Evolutionary conservation across 2,329 filamentous ascomycete species (phyloP).

Genomic region (Teratosphaeriaceae sp.): DNA sequence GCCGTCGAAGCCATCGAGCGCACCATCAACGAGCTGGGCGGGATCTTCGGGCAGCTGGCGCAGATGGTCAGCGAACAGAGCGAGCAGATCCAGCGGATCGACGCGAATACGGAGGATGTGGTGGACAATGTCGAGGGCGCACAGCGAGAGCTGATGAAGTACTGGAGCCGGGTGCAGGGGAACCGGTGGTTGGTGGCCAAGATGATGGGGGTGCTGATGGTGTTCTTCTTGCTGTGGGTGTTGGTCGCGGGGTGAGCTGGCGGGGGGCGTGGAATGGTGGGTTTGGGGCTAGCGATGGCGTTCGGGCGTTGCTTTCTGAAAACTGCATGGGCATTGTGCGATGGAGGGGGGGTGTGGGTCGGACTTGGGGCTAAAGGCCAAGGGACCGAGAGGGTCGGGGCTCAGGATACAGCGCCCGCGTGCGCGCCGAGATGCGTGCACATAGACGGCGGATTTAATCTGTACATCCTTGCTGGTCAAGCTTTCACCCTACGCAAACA

Average conservation of each 20-base stretch:
- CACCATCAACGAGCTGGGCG: slow-evolving; percentile 85
- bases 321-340: too few relatives aligned
- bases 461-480: too few relatives aligned
- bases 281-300: background rate
- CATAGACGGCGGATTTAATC: too few relatives aligned
- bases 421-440: too few relatives aligned
- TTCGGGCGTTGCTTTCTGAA: background rate
- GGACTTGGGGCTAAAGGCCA: too few relatives aligned
- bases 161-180: slow-evolving; percentile 88
- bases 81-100: slow-evolving; percentile 95
- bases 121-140: slow-evolving; percentile 98
- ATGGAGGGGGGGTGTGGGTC: too few relatives aligned
- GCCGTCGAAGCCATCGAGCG: slow-evolving; percentile 96
- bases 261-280: background rate
- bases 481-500: too few relatives aligned
- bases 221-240: slow-evolving; percentile 47
- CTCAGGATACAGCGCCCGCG: too few relatives aligned
- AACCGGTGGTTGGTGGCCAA: slow-evolving; percentile 89
- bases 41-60: slow-evolving; percentile 89
- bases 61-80: slow-evolving; percentile 97
- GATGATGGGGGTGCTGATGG: slow-evolving; percentile 88
- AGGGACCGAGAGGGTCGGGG: too few relatives aligned
- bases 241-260: slow-evolving; percentile 25
- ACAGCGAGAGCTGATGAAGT: slow-evolving; percentile 90
- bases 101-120: slow-evolving; percentile 95